Evolutionary conservation across 2,329 filamentous ascomycete species (phyloP), one percentile per base, ranked within the genome.

Genomic region (Onygenales sp.): DNA sequence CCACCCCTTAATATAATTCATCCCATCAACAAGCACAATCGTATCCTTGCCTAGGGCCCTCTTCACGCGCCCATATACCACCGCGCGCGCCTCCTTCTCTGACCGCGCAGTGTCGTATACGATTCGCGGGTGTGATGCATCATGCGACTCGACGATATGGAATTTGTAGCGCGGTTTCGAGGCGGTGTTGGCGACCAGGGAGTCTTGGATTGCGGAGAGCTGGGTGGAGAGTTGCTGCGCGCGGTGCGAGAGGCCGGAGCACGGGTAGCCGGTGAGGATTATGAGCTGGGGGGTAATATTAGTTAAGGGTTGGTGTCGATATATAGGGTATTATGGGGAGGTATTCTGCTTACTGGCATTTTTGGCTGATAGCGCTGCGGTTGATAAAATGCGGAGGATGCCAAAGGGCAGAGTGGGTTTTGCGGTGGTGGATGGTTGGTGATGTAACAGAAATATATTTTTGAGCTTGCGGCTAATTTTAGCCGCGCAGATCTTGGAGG

Each of bases 1-100:
- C 66, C 80, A 84, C 17, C 82, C 82, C 66, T 85, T 85, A 70
- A 85, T 85, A 66, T 85, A 85, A 64, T 85, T 84, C 70, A 83
- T 74, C 35, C 78, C 79, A 66, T 85, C 82, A 2, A 82, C 76
- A 50, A 85, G 78, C 43, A 85, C 80, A 54, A 85, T 77, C 47
- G 75, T 78, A 63, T 83, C 78, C 49, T 74, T 74, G 14, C 74
- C 74, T 45, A 85, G 68, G 21, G 74, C 69, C 36, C 82, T 74
- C 67, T 84, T 84, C 54, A 84, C 76, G 55, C 81, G 79, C 9
- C 79, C 79, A 60, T 80, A 81, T 55, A 81, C 76, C 17, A 81
- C 77, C 31, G 80, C 82, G 2, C 82, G 78, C 3, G 81, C 81
- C 67, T 83, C 79, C 66, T 85, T 85, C 65, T 85, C 82, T 36